Conservation (phyloP, 2,329 filamentous ascomycete species). For the Trichoderma koningiopsis region DNA sequence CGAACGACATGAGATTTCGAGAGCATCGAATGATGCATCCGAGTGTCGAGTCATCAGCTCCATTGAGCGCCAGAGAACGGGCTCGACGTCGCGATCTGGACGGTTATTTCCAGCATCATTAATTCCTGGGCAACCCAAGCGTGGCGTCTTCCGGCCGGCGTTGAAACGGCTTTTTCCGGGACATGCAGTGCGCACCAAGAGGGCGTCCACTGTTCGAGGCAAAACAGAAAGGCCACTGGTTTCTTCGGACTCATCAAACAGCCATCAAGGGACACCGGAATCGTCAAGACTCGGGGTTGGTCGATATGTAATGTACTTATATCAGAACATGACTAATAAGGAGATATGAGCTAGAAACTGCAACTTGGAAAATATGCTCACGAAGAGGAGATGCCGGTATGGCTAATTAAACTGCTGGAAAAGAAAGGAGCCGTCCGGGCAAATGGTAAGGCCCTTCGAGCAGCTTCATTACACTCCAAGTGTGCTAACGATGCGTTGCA, state of each 20-base stretch:
- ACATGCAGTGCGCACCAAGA: not conserved
- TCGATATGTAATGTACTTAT: not conserved
- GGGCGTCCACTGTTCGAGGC: not conserved
- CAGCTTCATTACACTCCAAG: not conserved
- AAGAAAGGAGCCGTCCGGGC: slow-evolving; percentile 58
- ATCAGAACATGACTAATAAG: not conserved
- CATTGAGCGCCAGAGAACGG: not conserved
- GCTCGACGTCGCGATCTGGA: not conserved
- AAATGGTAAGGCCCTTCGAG: slow-evolving; percentile 45
- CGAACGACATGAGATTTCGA: slow-evolving; percentile 2
- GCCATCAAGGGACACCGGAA: not conserved
- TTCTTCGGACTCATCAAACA: not conserved
- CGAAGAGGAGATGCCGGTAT: slow-evolving; percentile 73
- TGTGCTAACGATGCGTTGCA: slow-evolving; percentile 23
- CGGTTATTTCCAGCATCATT: not conserved
- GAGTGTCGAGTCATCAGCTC: not conserved
- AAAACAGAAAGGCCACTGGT: not conserved
- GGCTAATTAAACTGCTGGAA: slow-evolving; percentile 64
- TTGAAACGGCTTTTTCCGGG: slow-evolving; percentile 17
- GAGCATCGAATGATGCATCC: not conserved
- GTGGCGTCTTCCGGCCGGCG: slow-evolving; percentile 1
- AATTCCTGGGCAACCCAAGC: not conserved
- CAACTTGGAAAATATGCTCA: slow-evolving; percentile 73
- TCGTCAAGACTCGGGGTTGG: slow-evolving; percentile 15
- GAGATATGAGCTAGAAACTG: slow-evolving; percentile 45